These are phyloP conservation scores for Penicillium oxalicum DNA, from an alignment of 2,329 filamentous ascomycete genomes.

Conservation along the genomic window DNA sequence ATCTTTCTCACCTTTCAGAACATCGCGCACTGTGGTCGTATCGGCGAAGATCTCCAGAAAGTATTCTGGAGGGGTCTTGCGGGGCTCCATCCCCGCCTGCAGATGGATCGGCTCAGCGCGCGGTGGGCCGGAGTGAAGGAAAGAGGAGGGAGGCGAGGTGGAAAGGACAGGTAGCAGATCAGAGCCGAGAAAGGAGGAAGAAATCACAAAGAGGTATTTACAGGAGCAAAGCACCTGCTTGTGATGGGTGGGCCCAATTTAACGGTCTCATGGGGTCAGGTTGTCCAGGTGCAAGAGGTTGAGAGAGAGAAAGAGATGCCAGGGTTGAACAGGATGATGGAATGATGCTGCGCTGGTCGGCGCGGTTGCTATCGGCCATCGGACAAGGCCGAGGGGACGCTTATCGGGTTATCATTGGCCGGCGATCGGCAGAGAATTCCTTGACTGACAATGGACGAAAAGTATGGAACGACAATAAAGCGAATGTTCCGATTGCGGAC, in stretches of 20 bases:
- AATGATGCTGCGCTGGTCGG: conserved; percentile 9
- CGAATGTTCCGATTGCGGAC: too few species aligned
- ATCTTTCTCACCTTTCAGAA: conserved; percentile 68
- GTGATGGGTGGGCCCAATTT: background rate
- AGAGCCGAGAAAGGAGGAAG: too few species aligned
- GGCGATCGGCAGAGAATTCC: background rate
- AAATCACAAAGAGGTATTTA: background rate
- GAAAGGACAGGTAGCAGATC: too few species aligned
- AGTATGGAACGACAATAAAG: background rate
- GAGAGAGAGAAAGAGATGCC: background rate
- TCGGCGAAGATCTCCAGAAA: conserved; percentile 92
- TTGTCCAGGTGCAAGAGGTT: background rate
- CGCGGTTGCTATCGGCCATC: conserved; percentile 21
- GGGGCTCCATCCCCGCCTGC: conserved; percentile 53
- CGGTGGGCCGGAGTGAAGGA: conserved; percentile 3
- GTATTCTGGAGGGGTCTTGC: conserved; percentile 71
- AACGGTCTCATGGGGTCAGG: background rate
- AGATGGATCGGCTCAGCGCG: conserved; percentile 15
- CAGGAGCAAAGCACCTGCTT: background rate
- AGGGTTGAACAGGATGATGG: conserved; percentile 4
- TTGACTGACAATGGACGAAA: background rate
- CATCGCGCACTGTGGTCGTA: conserved; percentile 79
- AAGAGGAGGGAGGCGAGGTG: background rate
- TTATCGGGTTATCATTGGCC: conserved; percentile 22
- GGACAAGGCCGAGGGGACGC: conserved; percentile 14